These are phyloP conservation scores for Colletotrichum coccodes DNA, from an alignment of 2,329 filamentous ascomycete genomes.

Conservation along the genomic window DNA sequence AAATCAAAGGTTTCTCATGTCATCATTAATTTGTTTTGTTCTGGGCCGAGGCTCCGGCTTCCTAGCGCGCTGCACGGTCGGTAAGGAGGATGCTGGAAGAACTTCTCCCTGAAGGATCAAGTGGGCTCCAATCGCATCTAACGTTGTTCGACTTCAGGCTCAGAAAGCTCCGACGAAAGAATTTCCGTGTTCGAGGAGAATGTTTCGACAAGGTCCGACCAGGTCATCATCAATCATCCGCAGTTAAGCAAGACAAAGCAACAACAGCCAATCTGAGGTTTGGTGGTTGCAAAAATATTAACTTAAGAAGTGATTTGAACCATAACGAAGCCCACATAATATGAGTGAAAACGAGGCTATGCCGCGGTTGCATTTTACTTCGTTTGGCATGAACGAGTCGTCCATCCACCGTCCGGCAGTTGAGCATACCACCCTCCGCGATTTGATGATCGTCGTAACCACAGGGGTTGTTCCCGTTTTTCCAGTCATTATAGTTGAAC, in stretches of 20 bases:
- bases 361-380: neutral
- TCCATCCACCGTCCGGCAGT: neutral
- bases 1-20: neutral
- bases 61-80: neutral
- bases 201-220: neutral
- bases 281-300: neutral
- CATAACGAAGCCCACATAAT: neutral
- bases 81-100: constrained; percentile 7
- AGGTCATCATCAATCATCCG: neutral
- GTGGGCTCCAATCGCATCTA: constrained; percentile 24
- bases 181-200: neutral
- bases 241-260: neutral
- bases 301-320: neutral
- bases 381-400: neutral
- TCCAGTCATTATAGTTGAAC: neutral
- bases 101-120: neutral
- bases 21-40: neutral
- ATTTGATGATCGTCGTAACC: neutral
- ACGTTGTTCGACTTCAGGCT: neutral
- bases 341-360: neutral
- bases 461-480: constrained; percentile 5
- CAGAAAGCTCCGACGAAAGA: neutral
- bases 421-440: neutral
- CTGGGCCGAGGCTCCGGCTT: neutral
- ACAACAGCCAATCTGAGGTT: neutral